Percentiles rank a stretch among this genome's conserved stretches.
These are phyloP conservation scores for Mycena venus DNA, from an alignment of 768 basidiomycete genomes.

Conservation along the genomic window DNA sequence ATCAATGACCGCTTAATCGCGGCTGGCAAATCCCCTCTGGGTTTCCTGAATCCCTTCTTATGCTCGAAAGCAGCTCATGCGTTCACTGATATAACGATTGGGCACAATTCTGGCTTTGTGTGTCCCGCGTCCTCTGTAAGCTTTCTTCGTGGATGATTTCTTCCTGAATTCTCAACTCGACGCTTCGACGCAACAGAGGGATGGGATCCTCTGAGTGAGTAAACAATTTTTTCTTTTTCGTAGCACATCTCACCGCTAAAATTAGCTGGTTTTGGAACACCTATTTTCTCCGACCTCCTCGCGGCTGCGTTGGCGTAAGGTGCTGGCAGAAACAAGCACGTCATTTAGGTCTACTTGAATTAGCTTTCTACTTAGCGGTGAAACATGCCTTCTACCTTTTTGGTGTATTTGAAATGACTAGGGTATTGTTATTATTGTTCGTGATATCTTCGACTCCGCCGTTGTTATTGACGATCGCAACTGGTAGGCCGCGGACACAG, in stretches of 20 bases:
- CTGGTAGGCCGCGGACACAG: too few species aligned
- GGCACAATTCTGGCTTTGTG: constrained; percentile 16
- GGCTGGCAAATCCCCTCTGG: constrained; percentile 45
- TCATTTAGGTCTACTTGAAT: too few species aligned
- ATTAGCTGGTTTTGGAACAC: neutral
- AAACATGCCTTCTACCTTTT: too few species aligned
- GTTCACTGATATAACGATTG: neutral
- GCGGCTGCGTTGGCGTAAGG: neutral
- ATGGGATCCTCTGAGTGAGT: constrained; percentile 10
- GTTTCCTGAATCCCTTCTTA: constrained; percentile 39
- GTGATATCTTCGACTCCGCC: too few species aligned
- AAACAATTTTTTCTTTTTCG: too few species aligned
- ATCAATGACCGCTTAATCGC: constrained; percentile 56
- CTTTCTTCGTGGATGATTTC: neutral
- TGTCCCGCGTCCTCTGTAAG: neutral
- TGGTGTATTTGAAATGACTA: too few species aligned
- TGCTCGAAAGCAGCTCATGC: neutral
- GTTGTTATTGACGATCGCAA: too few species aligned
- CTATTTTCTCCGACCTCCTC: neutral
- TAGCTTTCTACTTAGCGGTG: too few species aligned
- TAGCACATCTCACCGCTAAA: neutral
- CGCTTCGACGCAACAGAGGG: neutral
- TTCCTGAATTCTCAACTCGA: neutral
- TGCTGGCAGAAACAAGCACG: too few species aligned
- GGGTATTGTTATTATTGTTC: too few species aligned